A percentile compares a stretch with the other conserved stretches of the same genome.
Evolutionary conservation across 495 filamentous ascomycete species (phyloP).

Genomic region (Penicillium riverlandense): DNA sequence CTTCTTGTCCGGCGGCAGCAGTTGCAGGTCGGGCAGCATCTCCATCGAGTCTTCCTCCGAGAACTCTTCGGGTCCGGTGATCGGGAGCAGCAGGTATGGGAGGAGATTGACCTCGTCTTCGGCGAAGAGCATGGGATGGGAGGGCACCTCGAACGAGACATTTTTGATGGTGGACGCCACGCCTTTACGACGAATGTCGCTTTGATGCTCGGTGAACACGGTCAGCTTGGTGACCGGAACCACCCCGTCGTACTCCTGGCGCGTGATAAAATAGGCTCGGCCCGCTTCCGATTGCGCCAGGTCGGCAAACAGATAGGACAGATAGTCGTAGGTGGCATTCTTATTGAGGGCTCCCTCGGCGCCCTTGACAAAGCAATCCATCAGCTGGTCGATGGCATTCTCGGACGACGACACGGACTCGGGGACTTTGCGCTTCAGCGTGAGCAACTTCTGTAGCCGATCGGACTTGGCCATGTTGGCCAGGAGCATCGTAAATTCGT

Average conservation of each 20-base stretch:
- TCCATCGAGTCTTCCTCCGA: constrained; percentile 60
- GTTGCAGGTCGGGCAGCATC: constrained; percentile 82
- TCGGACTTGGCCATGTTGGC: constrained; percentile 85
- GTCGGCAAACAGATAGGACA: constrained; percentile 90
- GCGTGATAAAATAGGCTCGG: constrained; percentile 66
- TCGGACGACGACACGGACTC: constrained; percentile 58
- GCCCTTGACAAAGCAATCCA: constrained; percentile 93
- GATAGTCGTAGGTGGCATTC: constrained; percentile 81
- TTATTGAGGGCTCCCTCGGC: constrained; percentile 75
- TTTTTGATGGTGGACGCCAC: constrained; percentile 94
- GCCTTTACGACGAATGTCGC: constrained; percentile 71
- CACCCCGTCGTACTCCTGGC: constrained; percentile 68
- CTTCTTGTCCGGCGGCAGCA: constrained; percentile 79
- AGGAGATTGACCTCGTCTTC: constrained; percentile 72
- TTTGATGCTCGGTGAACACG: constrained; percentile 86
- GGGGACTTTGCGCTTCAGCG: constrained; percentile 53
- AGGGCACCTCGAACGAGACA: constrained; percentile 61
- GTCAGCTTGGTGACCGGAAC: constrained; percentile 80
- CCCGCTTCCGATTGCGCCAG: constrained; percentile 70
- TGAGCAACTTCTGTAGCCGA: constrained; percentile 57
- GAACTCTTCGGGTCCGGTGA: constrained; percentile 53
- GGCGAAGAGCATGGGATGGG: constrained; percentile 64
- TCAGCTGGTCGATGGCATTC: constrained; percentile 76
- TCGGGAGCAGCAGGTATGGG: constrained; percentile 74
- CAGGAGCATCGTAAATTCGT: constrained; percentile 82